These are phyloP conservation scores for Trichoderma virens DNA, from an alignment of 495 filamentous ascomycete genomes.

Conservation along the genomic window DNA sequence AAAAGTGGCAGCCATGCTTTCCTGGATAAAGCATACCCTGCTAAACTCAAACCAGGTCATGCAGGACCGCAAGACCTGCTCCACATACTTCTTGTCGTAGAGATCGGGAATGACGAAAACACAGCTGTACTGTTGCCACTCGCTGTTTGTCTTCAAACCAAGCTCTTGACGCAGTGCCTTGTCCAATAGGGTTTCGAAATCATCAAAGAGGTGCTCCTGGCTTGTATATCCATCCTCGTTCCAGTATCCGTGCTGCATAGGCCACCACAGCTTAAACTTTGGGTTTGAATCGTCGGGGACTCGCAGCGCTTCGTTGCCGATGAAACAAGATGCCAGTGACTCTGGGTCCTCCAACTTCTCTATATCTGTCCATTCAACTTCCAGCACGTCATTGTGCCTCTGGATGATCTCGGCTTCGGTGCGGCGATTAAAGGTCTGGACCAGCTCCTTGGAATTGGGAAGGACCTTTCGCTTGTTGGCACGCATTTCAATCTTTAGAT, in stretches of 20 bases:
- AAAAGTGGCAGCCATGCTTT: conserved; percentile 88
- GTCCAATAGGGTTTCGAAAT: conserved; percentile 80
- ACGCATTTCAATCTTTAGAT: conserved; percentile 84
- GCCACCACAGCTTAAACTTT: conserved; percentile 87
- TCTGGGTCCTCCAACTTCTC: conserved; percentile 41
- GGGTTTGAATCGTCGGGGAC: conserved; percentile 86
- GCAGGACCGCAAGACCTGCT: conserved; percentile 71
- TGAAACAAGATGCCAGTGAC: conserved; percentile 60
- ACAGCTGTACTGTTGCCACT: conserved; percentile 86
- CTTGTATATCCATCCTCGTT: conserved; percentile 83
- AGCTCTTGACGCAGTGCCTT: conserved; percentile 78
- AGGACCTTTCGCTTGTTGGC: conserved; percentile 85
- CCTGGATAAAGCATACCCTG: conserved; percentile 86
- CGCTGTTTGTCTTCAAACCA: conserved; percentile 63
- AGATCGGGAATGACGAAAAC: conserved; percentile 94
- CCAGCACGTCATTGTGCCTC: conserved; percentile 86
- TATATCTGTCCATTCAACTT: conserved; percentile 95
- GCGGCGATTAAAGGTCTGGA: conserved; percentile 83
- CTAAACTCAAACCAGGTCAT: conserved; percentile 83
- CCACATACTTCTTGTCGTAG: conserved; percentile 88
- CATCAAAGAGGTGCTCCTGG: conserved; percentile 68
- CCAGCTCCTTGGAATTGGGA: conserved; percentile 91
- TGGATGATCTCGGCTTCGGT: conserved; percentile 75
- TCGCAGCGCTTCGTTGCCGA: conserved; percentile 72
- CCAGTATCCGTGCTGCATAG: conserved; percentile 74